Evolutionary conservation across 805 yeast species (phyloP), one percentile per base, ranked within the genome.

Genomic region (Zygosaccharomyces bisporus): DNA sequence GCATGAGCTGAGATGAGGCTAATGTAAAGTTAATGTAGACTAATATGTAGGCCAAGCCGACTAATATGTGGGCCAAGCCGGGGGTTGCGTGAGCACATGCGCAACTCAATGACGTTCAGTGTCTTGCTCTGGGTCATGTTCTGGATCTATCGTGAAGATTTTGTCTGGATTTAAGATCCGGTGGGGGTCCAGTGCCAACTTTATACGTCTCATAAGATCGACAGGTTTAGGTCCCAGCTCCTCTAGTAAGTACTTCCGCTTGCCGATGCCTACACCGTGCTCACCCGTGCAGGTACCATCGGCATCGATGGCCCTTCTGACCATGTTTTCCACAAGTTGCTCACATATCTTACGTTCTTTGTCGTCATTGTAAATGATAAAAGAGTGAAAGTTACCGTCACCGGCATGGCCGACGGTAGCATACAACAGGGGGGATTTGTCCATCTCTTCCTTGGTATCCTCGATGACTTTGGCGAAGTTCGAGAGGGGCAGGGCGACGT

Each of bases 241-340:
- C 44, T 69, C 66, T 21, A 72, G 66, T 25, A 86, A 62, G 46
- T 72, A 79, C 21, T 74, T 75, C 50, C 90, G 66, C 57, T 86
- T 86, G 29, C 91, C 90, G 34, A 81, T 74, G 6, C 95, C 95
- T 31, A 87, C 77, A 10, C 95, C 95, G 59, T 86, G 95, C 57
- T 86, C 95, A 27, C 95, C 95, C 4, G 89, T 83, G 52, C 88
- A 81, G 1, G 95, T 86, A 1, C 95, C 95, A 42, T 86, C 95
- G 30, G 80, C 74, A 1, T 68, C 74, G 13, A 86, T 66, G 0
- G 91, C 95, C 32, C 81, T 61, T 34, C 72, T 57, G 38, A 83
- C 84, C 83, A 86, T 80, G 40, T 76, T 69, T 20, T 74, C 72
- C 10, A 83, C 81, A 9, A 83, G 55, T 9, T 59, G 55, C 46